These are phyloP conservation scores for Colletotrichum tropicicola DNA, from an alignment of 2,329 filamentous ascomycete species.

Conservation along the genomic window DNA sequence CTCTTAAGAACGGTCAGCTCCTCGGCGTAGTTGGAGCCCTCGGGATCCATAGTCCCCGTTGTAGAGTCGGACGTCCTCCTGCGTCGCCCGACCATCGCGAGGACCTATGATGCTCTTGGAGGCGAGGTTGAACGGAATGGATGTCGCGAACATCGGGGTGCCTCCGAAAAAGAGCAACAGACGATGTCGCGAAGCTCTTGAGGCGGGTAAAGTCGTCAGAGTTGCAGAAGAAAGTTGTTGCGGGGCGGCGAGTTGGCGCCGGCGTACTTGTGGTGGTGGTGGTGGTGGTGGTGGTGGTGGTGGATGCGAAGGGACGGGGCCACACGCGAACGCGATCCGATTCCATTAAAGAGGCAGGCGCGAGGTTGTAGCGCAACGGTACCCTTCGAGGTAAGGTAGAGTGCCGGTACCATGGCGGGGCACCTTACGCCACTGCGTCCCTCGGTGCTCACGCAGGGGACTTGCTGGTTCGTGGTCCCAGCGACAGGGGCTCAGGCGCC, in stretches of 20 bases:
- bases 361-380: background rate
- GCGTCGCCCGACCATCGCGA: conserved; percentile 46
- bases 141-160: background rate
- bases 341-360: conserved; percentile 21
- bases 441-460: conserved; percentile 2
- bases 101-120: background rate
- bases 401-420: conserved; percentile 12
- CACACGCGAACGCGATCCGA: conserved; percentile 16
- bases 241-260: conserved; percentile 10
- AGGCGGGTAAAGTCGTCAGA: background rate
- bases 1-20: conserved; percentile 47
- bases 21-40: conserved; percentile 39
- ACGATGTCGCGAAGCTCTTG: background rate
- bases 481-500: background rate
- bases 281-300: background rate
- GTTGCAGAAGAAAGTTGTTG: background rate
- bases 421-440: background rate
- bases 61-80: conserved; percentile 56
- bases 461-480: conserved; percentile 8
- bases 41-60: conserved; percentile 51
- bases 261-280: background rate
- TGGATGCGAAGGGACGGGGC: background rate
- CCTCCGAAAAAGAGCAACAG: no score
- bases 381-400: background rate
- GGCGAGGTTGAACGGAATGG: no score